Evolutionary conservation across 768 basidiomycete genomes (phyloP).

Genomic region (Tulasnella calospora): DNA sequence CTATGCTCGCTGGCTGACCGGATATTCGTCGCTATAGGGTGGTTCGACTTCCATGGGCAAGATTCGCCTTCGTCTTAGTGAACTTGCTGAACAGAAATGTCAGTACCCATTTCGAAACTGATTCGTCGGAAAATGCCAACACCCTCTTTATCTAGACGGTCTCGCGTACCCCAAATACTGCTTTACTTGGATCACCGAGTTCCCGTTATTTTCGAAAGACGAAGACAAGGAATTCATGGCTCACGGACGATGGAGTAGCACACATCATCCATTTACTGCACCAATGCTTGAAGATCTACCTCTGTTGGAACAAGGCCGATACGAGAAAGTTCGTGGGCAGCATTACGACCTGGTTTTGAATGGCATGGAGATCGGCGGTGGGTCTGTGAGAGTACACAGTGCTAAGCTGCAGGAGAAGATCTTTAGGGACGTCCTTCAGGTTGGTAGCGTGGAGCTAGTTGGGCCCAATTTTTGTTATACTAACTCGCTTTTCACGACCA

Average conservation of each 20-base stretch:
- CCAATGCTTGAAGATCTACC: slow-evolving; percentile 88
- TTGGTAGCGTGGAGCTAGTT: slow-evolving; percentile 36
- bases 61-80: slow-evolving; percentile 56
- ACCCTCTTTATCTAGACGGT: slow-evolving; percentile 1
- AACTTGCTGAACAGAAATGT: slow-evolving; percentile 64
- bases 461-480: not conserved
- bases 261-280: slow-evolving; percentile 95
- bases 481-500: not conserved
- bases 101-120: slow-evolving; percentile 27
- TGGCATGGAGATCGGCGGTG: slow-evolving; percentile 90
- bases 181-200: slow-evolving; percentile 94
- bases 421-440: slow-evolving; percentile 71
- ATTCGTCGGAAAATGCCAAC: slow-evolving; percentile 23
- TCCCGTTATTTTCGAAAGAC: slow-evolving; percentile 88
- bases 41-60: slow-evolving; percentile 79
- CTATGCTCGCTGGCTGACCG: not conserved
- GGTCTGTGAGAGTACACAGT: slow-evolving; percentile 90
- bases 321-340: slow-evolving; percentile 76
- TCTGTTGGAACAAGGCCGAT: slow-evolving; percentile 63
- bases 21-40: slow-evolving; percentile 49
- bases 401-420: slow-evolving; percentile 80
- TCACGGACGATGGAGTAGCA: slow-evolving; percentile 82
- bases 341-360: slow-evolving; percentile 96
- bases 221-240: slow-evolving; percentile 82
- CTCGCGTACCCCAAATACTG: slow-evolving; percentile 47